Evolutionary conservation across 108 stramenopile genomes (phyloP).

Genomic region (Poteriospumella lacustris): DNA sequence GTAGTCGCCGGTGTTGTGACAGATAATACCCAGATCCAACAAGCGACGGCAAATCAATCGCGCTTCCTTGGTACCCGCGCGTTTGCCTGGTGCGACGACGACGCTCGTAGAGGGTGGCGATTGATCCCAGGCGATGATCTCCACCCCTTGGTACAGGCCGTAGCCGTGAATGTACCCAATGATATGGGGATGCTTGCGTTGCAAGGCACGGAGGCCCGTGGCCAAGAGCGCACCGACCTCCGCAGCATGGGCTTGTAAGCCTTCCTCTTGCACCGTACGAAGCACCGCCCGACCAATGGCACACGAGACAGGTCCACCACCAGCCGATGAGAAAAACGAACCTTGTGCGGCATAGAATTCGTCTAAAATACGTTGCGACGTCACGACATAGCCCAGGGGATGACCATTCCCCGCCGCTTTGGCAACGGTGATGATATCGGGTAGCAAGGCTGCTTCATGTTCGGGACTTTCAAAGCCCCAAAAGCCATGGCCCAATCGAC

Average conservation of each 20-base stretch:
- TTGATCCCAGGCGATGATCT: neutral
- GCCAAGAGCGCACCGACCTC: neutral
- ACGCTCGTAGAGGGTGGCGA: too few relatives aligned
- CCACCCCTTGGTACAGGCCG: constrained; percentile 13
- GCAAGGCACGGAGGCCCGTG: neutral
- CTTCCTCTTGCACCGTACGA: neutral
- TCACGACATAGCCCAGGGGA: constrained; percentile 16
- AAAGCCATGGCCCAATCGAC: neutral
- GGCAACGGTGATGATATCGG: constrained; percentile 1
- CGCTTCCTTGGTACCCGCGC: neutral
- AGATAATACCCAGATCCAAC: neutral
- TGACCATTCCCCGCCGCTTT: constrained; percentile 17
- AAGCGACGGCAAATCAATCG: neutral
- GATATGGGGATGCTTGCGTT: neutral
- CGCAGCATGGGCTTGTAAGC: neutral
- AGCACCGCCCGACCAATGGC: constrained; percentile 1
- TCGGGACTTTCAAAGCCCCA: constrained; percentile 21
- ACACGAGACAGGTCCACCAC: neutral
- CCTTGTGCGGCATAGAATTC: neutral
- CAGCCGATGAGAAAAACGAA: constrained; percentile 21
- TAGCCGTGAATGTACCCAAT: constrained; percentile 17
- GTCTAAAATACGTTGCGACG: neutral
- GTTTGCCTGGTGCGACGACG: too few relatives aligned
- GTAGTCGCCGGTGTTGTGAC: constrained; percentile 16
- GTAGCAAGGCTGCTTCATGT: constrained; percentile 4